These are phyloP conservation scores for Suillus subluteus DNA, from an alignment of 768 basidiomycete genomes.

Conservation along the genomic window DNA sequence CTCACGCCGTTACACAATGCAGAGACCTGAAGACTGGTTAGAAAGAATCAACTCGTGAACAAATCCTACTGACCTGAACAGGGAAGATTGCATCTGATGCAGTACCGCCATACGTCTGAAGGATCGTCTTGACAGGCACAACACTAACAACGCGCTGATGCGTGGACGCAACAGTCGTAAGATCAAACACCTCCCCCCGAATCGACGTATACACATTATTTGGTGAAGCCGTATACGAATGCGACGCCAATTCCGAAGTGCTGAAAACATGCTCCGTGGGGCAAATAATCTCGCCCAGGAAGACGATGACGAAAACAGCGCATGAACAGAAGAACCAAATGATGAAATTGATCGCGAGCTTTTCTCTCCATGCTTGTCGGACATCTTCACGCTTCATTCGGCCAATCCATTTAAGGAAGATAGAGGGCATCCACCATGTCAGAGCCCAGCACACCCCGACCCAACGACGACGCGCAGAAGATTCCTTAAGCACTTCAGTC, in stretches of 20 bases:
- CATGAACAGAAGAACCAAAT: constrained; percentile 95
- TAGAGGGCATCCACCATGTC: constrained; percentile 90
- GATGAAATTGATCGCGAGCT: constrained; percentile 90
- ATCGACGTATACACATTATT: constrained; percentile 82
- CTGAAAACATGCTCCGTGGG: constrained; percentile 94
- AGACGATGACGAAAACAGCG: constrained; percentile 90
- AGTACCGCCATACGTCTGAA: constrained; percentile 79
- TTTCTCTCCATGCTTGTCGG: constrained; percentile 97
- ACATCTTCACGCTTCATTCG: constrained; percentile 95
- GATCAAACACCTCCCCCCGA: constrained; percentile 94
- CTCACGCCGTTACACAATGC: constrained; percentile 89
- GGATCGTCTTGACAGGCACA: constrained; percentile 70
- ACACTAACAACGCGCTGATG: constrained; percentile 75
- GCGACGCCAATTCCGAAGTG: constrained; percentile 69
- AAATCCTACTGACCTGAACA: constrained; percentile 67
- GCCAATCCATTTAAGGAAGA: constrained; percentile 69
- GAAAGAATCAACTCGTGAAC: neutral
- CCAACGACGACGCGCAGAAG: constrained; percentile 83
- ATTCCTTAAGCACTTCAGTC: constrained; percentile 84
- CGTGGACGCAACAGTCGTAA: constrained; percentile 64
- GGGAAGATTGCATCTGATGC: constrained; percentile 84
- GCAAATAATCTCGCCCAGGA: constrained; percentile 88
- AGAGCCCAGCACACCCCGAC: constrained; percentile 84
- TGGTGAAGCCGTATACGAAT: constrained; percentile 63
- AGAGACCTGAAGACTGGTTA: constrained; percentile 59